Percentiles rank a stretch among this genome's conserved stretches.
Conservation (phyloP, 1,139 yeast species). For the Blastobotrys serpentis region DNA sequence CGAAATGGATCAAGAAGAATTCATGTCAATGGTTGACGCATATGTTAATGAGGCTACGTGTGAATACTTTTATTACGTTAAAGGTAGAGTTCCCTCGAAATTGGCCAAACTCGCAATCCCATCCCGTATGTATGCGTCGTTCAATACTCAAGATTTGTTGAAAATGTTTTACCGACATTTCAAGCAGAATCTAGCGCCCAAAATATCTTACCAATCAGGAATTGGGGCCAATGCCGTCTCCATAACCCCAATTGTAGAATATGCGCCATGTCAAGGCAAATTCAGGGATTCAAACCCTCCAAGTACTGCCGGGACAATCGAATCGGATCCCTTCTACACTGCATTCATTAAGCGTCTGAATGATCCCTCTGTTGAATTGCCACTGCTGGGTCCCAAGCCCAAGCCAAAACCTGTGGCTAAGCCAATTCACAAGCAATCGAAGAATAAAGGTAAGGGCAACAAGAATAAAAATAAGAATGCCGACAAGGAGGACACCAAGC, state of each 20-base stretch:
- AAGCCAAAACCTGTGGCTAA: slow-evolving; percentile 11
- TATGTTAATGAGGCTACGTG: slow-evolving; percentile 26
- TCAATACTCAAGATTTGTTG: slow-evolving; percentile 19
- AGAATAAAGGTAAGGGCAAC: slow-evolving; percentile 17
- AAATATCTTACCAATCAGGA: slow-evolving; percentile 16
- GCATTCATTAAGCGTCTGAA: slow-evolving; percentile 22
- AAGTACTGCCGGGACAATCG: slow-evolving; percentile 25
- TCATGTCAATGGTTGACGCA: slow-evolving; percentile 28
- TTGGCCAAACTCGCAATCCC: slow-evolving; percentile 22
- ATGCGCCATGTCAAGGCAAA: slow-evolving; percentile 30
- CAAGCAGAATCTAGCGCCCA: slow-evolving; percentile 14
- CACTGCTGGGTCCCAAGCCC: slow-evolving; percentile 10
- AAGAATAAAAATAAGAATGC: slow-evolving; percentile 16
- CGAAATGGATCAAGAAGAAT: slow-evolving; percentile 34
- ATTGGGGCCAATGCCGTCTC: slow-evolving; percentile 14
- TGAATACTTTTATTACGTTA: slow-evolving; percentile 37
- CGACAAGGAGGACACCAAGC: slow-evolving; percentile 14
- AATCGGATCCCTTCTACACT: slow-evolving; percentile 23
- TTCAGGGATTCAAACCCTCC: slow-evolving; percentile 7
- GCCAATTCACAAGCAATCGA: slow-evolving; percentile 17
- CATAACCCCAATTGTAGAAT: slow-evolving; percentile 23
- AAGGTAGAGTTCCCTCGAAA: slow-evolving; percentile 37
- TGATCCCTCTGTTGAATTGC: slow-evolving; percentile 20
- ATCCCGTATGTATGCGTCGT: slow-evolving; percentile 27
- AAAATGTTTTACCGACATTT: slow-evolving; percentile 24